Evolutionary conservation across 352 stramenopile genomes (phyloP), one percentile per base, ranked within the genome.

Genomic region (Ophiocytium majus): DNA sequence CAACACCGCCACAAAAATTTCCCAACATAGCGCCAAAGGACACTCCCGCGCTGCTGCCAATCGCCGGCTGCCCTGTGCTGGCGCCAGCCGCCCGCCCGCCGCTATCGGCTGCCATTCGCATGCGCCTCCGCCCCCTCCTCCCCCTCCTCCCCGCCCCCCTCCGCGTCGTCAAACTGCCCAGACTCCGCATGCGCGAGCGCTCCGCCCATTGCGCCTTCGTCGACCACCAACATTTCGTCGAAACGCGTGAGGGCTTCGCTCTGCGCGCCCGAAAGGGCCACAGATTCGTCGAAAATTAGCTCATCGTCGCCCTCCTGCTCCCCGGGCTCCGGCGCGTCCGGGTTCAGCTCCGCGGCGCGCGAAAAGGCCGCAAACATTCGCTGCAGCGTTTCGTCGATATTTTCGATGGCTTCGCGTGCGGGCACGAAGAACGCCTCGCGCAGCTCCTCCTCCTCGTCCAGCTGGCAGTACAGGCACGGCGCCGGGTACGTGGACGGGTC

Each of bases 391-490:
- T 85, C 79, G 37, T 28, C 37, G 35, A 23, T 79, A 31, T 82
- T 32, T 36, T 32, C 23, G 36, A 35, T 74, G 31, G 84, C 85
- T 71, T 34, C 49, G 81, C 88, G 82, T 31, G 36, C 63, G 14
- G 86, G 86, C 35, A 81, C 66, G 43, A 89, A 89, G 76, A 89
- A 89, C 19, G 80, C 74, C 76, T 89, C 86, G 37, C 89, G 89
- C 34, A 88, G 63, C 0, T 85, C 83, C 63, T 89, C 85, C 80
- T 89, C 86, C 63, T 89, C 86, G 36, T 89, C 83, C 49, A 86
- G 71, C 83, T 89, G 86, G 84, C 86, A 89, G 71, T 89, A 89
- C 14, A 89, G 76, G 80, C 86, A 89, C 23, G 86, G 86, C 64
- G 57, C 80, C 0, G 86, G 86, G 49, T 82, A 89, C 0, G 86